Base-by-base conservation (phyloP, 2,329 filamentous ascomycete species). In the Eutypa lata region DNA sequence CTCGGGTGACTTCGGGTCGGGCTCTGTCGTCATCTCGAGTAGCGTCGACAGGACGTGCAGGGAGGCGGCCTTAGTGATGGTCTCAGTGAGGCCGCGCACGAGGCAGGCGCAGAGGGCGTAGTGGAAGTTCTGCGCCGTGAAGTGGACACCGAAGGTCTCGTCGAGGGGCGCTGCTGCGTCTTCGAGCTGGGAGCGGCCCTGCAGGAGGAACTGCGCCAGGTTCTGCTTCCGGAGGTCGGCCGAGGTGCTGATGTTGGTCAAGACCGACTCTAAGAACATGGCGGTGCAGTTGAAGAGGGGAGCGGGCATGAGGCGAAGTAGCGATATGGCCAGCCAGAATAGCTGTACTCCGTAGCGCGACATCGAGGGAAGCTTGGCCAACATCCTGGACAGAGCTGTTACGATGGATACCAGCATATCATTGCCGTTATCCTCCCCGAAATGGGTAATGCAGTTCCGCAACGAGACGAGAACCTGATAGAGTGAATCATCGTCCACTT, bases 391-490 rank as follows among this genome's bases (percentile, higher is more conserved):
- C 44, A 89, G 67, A 2, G 83, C 81, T 2, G 82, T 86, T 21
- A 88, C 78, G 50, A 89, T 87, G 6, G 85, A 82, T 33, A 87
- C 79, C 28, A 88, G 76, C 84, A 89, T 87, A 60, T 88, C 86
- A 57, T 77, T 82, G 61, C 81, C 84, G 52, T 76, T 79, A 52
- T 86, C 84, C 52, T 87, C 83, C 44, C 81, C 79, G 61, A 86
- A 88, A 26, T 84, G 79, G n/a, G 76, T 73, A 16, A 89, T 77
- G 60, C 84, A 86, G 57, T 80, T 85, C 47, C 85, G 79, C 16
- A 89, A 73, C 16, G 86, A 84, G 26, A 89, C 86, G 3, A 89
- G 75, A 19, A 89, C 84, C 65, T 89, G 86, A 63, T 89, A 89
- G 2, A 89, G 75, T 3, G 89, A 73, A 63, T 89, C 86, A 57